A percentile compares a stretch with the other conserved stretches of the same genome.
Conservation (phyloP, 1,284 basidiomycete genomes). For the Rhodotorula sp. region DNA sequence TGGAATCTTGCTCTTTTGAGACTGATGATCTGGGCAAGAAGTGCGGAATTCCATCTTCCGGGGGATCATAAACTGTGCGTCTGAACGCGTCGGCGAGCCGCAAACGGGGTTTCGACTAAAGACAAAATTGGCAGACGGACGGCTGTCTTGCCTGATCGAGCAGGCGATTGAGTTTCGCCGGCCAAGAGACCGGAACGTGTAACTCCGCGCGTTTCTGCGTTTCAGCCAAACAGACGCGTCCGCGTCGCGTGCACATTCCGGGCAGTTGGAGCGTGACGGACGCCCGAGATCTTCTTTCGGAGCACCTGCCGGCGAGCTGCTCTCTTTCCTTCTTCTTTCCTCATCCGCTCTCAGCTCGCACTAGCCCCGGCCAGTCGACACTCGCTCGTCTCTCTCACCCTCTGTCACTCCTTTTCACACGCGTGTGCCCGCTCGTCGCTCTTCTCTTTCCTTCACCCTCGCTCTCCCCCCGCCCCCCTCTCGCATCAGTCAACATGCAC, state of each 20-base stretch:
- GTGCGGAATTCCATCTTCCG: too few relatives aligned
- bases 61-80: too few relatives aligned
- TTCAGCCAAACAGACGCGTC: not conserved
- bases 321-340: not conserved
- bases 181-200: too few relatives aligned
- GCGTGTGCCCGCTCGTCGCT: not conserved
- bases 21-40: too few relatives aligned
- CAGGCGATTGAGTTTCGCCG: too few relatives aligned
- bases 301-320: not conserved
- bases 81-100: too few relatives aligned
- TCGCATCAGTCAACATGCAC: conserved; percentile 21
- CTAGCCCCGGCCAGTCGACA: not conserved
- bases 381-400: conserved; percentile 1
- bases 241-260: conserved; percentile 1
- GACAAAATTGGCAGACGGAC: too few relatives aligned
- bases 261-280: not conserved
- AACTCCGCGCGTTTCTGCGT: too few relatives aligned
- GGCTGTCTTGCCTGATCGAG: too few relatives aligned
- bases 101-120: too few relatives aligned
- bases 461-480: too few relatives aligned
- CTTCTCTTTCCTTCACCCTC: conserved; percentile 8
- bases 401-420: conserved; percentile 10
- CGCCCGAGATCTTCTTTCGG: not conserved
- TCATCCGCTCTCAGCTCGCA: not conserved
- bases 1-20: too few relatives aligned